These are phyloP conservation scores for Fusarium hostae DNA, from an alignment of 2,329 filamentous ascomycete genomes.

Conservation along the genomic window DNA sequence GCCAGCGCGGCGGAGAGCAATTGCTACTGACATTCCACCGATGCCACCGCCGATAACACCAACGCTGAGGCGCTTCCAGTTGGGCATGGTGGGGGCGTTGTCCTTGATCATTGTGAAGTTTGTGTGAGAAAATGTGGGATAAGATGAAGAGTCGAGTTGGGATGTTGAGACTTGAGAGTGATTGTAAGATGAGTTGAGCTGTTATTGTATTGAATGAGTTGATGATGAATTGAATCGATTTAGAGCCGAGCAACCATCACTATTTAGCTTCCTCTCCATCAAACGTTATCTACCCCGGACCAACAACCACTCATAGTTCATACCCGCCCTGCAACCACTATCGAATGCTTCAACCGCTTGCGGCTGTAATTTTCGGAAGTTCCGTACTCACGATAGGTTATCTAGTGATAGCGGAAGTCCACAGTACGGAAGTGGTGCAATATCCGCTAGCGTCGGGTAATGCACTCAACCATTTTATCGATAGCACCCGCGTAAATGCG, in stretches of 20 bases:
- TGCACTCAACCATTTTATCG: conserved; percentile 9
- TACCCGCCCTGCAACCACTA: conserved; percentile 14
- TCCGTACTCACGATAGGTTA: conserved; percentile 12
- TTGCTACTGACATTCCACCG: conserved; percentile 59
- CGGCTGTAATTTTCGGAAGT: conserved; percentile 21
- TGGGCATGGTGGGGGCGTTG: conserved; percentile 25
- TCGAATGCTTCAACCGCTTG: conserved; percentile 8
- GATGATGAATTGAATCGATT: conserved; percentile 1
- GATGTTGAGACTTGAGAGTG: not conserved
- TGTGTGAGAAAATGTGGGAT: not conserved
- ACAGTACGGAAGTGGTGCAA: not conserved
- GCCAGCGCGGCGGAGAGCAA: conserved; percentile 59
- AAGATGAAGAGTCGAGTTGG: not conserved
- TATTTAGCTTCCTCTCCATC: conserved; percentile 33
- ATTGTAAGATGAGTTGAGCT: not conserved
- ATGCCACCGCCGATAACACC: conserved; percentile 61
- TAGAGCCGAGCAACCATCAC: conserved; percentile 12
- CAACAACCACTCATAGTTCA: conserved; percentile 1
- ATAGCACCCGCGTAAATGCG: not conserved
- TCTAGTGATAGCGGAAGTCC: conserved; percentile 12
- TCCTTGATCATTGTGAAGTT: conserved; percentile 28
- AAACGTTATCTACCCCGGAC: not conserved
- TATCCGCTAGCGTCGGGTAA: conserved; percentile 39
- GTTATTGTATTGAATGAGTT: not conserved
- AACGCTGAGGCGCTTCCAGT: conserved; percentile 59